Evolutionary conservation across 2,329 filamentous ascomycete species (phyloP).

Genomic region (Harringtonia aguacate): DNA sequence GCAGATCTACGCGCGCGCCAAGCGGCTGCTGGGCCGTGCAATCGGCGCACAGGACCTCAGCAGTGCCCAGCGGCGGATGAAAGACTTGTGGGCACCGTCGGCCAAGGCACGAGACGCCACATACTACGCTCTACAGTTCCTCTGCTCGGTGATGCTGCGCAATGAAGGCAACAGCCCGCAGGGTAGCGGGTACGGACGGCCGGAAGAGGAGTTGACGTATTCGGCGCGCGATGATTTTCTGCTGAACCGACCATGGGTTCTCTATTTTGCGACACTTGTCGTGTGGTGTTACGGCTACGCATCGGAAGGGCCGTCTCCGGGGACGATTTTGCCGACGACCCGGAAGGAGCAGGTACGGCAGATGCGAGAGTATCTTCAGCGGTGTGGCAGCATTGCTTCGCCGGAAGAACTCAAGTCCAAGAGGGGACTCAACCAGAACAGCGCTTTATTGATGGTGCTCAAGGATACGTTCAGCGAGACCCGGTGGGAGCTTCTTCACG

Average conservation of each 20-base stretch:
- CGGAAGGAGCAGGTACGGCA: constrained; percentile 58
- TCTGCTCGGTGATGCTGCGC: constrained; percentile 71
- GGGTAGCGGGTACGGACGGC: constrained; percentile 18
- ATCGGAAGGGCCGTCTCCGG: constrained; percentile 65
- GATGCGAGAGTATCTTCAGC: constrained; percentile 69
- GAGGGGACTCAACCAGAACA: constrained; percentile 70
- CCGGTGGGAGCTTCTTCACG: constrained; percentile 84
- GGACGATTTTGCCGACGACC: constrained; percentile 39
- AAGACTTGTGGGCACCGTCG: constrained; percentile 78
- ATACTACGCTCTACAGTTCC: constrained; percentile 83
- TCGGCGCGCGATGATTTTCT: constrained; percentile 79
- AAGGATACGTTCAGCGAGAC: constrained; percentile 72
- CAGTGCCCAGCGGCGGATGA: constrained; percentile 73
- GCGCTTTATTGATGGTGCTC: constrained; percentile 71
- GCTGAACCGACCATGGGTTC: constrained; percentile 85
- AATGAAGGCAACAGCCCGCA: constrained; percentile 31
- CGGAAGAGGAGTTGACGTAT: constrained; percentile 37
- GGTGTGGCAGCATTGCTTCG: constrained; percentile 58
- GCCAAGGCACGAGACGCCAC: constrained; percentile 83
- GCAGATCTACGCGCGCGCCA: constrained; percentile 87
- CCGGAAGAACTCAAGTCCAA: constrained; percentile 69
- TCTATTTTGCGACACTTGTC: constrained; percentile 85
- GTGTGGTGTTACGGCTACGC: constrained; percentile 95
- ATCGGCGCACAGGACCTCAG: constrained; percentile 76
- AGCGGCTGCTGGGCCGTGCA: constrained; percentile 70